These are phyloP conservation scores for Protomyces macrosporus DNA, from an alignment of 1,139 yeast genomes.

Conservation along the genomic window DNA sequence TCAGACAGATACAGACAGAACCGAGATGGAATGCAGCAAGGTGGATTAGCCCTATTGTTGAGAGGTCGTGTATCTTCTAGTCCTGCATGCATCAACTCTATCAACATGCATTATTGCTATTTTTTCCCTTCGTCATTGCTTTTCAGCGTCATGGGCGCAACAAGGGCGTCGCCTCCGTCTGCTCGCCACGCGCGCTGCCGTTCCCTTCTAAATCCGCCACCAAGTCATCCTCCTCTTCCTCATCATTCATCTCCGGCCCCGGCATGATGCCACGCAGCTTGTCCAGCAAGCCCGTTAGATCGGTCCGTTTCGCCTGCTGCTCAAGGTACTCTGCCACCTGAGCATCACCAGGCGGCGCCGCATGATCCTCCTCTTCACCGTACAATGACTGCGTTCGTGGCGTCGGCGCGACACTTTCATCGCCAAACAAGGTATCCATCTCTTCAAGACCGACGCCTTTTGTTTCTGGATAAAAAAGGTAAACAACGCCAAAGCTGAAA, in stretches of 20 bases:
- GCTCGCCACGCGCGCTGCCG: not conserved
- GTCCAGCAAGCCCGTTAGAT: conserved; percentile 11
- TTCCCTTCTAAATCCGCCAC: too few species aligned
- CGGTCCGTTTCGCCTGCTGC: conserved; percentile 6
- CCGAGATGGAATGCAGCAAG: conserved; percentile 22
- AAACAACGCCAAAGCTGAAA: conserved; percentile 64
- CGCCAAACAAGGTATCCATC: conserved; percentile 79
- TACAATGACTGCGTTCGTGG: conserved; percentile 29
- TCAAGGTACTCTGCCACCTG: conserved; percentile 18
- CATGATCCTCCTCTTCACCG: conserved; percentile 6
- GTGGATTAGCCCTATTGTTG: not conserved
- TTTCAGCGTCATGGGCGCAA: not conserved
- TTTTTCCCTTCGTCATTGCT: too few species aligned
- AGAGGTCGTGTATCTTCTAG: not conserved
- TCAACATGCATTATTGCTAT: too few species aligned
- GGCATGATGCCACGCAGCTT: conserved; percentile 17
- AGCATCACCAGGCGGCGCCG: conserved; percentile 22
- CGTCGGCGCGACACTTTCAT: conserved; percentile 40
- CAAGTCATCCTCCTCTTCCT: not conserved
- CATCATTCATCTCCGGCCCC: not conserved
- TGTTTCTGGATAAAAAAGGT: conserved; percentile 75
- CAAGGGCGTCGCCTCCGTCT: not conserved
- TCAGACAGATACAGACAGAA: conserved; percentile 8
- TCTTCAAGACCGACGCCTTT: conserved; percentile 84
- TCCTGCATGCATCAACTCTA: not conserved